Percentiles rank a stretch among this genome's conserved stretches.
These are phyloP conservation scores for Plectosphaerella plurivora DNA, from an alignment of 2,329 filamentous ascomycete species.

Conservation along the genomic window DNA sequence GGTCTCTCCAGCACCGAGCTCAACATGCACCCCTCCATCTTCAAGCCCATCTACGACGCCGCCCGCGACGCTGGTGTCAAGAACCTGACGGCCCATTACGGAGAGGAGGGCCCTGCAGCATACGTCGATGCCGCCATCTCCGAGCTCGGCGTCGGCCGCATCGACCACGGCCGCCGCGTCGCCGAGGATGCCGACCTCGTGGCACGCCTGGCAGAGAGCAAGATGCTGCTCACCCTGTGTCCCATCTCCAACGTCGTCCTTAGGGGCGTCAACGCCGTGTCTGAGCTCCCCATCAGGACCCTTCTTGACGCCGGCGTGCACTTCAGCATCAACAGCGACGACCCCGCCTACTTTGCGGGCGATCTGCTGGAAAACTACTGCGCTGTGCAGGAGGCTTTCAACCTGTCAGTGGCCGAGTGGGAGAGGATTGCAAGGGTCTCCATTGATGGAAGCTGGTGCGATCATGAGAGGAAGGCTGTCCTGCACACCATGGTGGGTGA, in stretches of 20 bases:
- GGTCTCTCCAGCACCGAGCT: constrained; percentile 65
- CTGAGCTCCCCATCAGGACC: constrained; percentile 49
- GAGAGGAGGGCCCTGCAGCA: constrained; percentile 66
- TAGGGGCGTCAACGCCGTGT: constrained; percentile 11
- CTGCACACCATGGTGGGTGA: constrained; percentile 44
- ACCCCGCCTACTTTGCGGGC: constrained; percentile 71
- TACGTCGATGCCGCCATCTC: constrained; percentile 64
- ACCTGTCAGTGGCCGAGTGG: constrained; percentile 62
- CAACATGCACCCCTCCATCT: constrained; percentile 53
- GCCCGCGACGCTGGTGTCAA: constrained; percentile 46
- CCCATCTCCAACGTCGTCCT: constrained; percentile 64
- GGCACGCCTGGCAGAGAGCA: constrained; percentile 48
- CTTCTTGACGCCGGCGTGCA: constrained; percentile 60
- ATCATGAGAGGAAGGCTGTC: constrained; percentile 54
- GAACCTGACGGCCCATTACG: constrained; percentile 67
- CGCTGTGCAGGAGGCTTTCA: constrained; percentile 69
- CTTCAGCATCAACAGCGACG: constrained; percentile 72
- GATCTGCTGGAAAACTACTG: constrained; percentile 74
- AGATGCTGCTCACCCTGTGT: constrained; percentile 65
- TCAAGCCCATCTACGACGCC: constrained; percentile 54
- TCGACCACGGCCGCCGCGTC: constrained; percentile 71
- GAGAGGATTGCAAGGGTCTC: constrained; percentile 54
- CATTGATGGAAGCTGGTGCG: constrained; percentile 63
- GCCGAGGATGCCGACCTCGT: constrained; percentile 56
- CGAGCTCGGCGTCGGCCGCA: constrained; percentile 56